Percentiles rank a stretch among this genome's conserved stretches.
These are phyloP conservation scores for Fraxinus cuspidata DNA, from an alignment of 257 asterid genomes.

Conservation along the genomic window DNA sequence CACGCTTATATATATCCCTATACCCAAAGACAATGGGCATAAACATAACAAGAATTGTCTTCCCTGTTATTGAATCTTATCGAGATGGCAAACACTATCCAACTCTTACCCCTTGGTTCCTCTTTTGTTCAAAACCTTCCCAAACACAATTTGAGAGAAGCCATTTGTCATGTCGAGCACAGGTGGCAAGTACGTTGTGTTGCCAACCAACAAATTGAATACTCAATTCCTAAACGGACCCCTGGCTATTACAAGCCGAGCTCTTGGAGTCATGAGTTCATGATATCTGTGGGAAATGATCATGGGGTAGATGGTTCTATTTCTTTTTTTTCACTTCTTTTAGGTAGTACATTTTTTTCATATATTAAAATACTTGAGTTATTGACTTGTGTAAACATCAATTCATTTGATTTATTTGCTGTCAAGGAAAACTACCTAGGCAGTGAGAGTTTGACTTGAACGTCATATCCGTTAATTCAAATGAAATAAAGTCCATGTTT, in stretches of 20 bases:
- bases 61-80: background rate
- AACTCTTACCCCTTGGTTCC: background rate
- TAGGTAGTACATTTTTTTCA: background rate
- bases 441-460: no score
- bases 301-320: background rate
- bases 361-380: background rate
- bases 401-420: no score
- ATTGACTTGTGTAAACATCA: no score
- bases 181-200: background rate
- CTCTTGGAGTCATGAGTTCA: constrained; percentile 13
- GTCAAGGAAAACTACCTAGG: no score
- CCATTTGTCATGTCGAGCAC: background rate
- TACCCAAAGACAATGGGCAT: background rate
- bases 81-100: background rate
- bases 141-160: background rate
- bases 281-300: constrained; percentile 5
- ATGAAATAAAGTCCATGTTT: no score
- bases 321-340: background rate
- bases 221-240: background rate
- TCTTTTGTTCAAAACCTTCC: background rate
- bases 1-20: background rate
- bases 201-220: background rate
- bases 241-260: constrained; percentile 5
- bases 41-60: background rate
- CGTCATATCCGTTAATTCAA: no score